These are phyloP conservation scores for Petunia hybrid DNA, from an alignment of 305 asterid genomes.

Conservation along the genomic window DNA sequence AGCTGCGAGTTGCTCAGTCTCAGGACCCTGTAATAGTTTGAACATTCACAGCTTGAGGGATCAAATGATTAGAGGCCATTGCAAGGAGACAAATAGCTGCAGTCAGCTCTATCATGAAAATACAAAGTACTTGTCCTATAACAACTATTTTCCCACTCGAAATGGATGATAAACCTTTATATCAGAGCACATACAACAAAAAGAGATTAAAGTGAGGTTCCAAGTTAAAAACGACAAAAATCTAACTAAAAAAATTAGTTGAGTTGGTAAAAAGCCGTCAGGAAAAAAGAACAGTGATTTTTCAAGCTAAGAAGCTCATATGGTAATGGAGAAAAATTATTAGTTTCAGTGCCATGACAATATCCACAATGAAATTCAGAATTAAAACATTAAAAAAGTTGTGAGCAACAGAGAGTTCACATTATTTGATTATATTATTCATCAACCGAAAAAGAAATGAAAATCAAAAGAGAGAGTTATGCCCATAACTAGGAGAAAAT, in stretches of 20 bases:
- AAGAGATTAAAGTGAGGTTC: constrained; percentile 1
- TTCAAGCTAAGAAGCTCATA: constrained; percentile 5
- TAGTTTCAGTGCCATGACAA: not conserved
- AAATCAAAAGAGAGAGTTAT: not conserved
- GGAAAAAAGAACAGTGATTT: not conserved
- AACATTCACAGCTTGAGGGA: constrained; percentile 19
- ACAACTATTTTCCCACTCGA: not conserved
- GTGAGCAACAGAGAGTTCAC: not conserved
- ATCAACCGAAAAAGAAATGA: not conserved
- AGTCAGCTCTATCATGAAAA: not conserved
- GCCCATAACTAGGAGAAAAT: not conserved
- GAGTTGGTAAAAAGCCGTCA: not conserved
- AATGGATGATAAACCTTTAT: not conserved
- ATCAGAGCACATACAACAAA: not conserved
- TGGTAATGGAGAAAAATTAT: not conserved
- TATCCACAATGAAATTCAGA: not conserved
- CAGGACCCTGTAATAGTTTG: constrained; percentile 64
- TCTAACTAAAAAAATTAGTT: not conserved
- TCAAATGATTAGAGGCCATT: constrained; percentile 1
- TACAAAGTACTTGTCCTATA: not conserved
- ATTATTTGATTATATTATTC: not conserved
- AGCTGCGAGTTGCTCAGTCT: constrained; percentile 68
- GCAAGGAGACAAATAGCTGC: not conserved
- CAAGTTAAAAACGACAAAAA: not conserved
- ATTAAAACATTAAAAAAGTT: not conserved